These are phyloP conservation scores for Emmonsia crescens DNA, from an alignment of 2,329 filamentous ascomycete species.

Conservation along the genomic window DNA sequence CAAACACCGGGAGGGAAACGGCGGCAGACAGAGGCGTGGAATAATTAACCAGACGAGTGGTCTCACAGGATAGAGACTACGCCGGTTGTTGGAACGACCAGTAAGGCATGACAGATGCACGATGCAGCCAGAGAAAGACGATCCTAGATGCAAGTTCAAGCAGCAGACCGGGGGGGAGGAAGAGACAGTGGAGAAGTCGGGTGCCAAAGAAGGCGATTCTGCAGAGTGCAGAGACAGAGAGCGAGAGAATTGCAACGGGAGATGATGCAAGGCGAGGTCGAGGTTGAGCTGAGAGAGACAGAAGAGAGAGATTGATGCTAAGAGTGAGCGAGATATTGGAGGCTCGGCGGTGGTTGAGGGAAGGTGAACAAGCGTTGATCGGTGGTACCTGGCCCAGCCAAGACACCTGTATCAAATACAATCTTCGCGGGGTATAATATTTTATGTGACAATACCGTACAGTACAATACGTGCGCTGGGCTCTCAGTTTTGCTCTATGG, in stretches of 20 bases:
- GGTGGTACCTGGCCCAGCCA: not conserved
- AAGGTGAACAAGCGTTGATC: not conserved
- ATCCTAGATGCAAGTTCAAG: not conserved
- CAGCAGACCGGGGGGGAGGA: not conserved
- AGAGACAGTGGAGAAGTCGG: not conserved
- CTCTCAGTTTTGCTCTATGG: not conserved
- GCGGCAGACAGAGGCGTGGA: not conserved
- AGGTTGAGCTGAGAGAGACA: not conserved
- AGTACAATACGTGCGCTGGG: not conserved
- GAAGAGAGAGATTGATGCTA: not conserved
- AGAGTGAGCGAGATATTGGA: not conserved
- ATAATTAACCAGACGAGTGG: constrained; percentile 8
- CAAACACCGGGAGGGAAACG: not conserved
- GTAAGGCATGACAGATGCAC: constrained; percentile 9
- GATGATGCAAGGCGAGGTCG: not conserved
- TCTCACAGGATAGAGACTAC: constrained; percentile 10
- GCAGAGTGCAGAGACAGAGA: not conserved
- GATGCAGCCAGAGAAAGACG: not conserved
- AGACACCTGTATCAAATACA: not conserved
- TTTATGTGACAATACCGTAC: not conserved
- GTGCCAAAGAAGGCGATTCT: not conserved
- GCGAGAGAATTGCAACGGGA: not conserved
- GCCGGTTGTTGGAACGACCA: constrained; percentile 7
- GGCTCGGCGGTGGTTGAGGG: not conserved
- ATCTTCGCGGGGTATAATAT: not conserved